phyloP scores from a whole-genome alignment of 1,284 basidiomycete genomes.

The Boletus smithii region DNA sequence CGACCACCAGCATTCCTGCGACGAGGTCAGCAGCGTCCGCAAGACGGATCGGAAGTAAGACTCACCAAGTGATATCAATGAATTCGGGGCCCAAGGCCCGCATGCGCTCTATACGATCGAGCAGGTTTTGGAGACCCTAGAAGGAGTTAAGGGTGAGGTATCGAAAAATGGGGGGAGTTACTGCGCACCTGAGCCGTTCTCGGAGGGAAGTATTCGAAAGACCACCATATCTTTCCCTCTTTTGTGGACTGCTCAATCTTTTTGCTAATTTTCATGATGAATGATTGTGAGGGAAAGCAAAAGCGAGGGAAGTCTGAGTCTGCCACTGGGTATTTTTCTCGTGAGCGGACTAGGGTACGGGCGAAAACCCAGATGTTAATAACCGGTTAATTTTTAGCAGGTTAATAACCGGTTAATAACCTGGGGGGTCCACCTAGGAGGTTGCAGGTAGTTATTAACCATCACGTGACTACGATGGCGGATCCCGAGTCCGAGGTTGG shows the following conservation, averaged over 20 bases:
- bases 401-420: too few relatives aligned
- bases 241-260: slow-evolving; percentile 82
- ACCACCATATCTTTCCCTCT: slow-evolving; percentile 89
- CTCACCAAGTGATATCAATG: slow-evolving; percentile 95
- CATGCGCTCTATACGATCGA: slow-evolving; percentile 99
- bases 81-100: slow-evolving; percentile 93
- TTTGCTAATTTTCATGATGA: slow-evolving; percentile 83
- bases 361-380: too few relatives aligned
- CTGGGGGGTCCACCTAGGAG: too few relatives aligned
- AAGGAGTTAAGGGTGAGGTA: not conserved
- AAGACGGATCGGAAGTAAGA: slow-evolving; percentile 7
- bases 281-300: slow-evolving; percentile 18
- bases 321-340: too few relatives aligned
- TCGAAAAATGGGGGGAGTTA: not conserved
- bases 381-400: too few relatives aligned
- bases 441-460: too few relatives aligned
- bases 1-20: slow-evolving; percentile 92
- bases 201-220: slow-evolving; percentile 96
- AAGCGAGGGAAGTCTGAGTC: not conserved
- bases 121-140: slow-evolving; percentile 88
- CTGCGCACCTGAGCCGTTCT: slow-evolving; percentile 82
- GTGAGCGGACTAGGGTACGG: too few relatives aligned
- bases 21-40: slow-evolving; percentile 2
- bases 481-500: too few relatives aligned
- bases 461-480: too few relatives aligned